A percentile compares a stretch with the other conserved stretches of the same genome.
Evolutionary conservation across 352 stramenopile species (phyloP).

Genomic region (Phytophthora fragariaefolia): DNA sequence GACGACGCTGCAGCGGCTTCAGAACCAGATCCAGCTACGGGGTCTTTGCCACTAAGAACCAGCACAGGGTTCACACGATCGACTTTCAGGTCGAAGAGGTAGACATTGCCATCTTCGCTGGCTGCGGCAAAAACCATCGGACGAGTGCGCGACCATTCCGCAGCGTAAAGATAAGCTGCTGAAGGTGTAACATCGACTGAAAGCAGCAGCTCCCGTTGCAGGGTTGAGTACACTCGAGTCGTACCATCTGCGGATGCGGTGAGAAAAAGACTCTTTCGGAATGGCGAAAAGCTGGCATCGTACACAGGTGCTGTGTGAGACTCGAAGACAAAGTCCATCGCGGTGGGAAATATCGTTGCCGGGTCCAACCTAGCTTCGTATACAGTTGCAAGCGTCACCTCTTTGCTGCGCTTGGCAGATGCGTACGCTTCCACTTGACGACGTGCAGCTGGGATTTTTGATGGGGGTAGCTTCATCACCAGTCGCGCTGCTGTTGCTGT

Average conservation of each 20-base stretch:
- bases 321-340: constrained; percentile 82
- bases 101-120: constrained; percentile 74
- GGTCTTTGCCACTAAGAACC: constrained; percentile 51
- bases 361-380: constrained; percentile 81
- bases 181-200: constrained; percentile 72
- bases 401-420: constrained; percentile 63
- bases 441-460: constrained; percentile 52
- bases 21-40: constrained; percentile 14
- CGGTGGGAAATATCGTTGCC: constrained; percentile 60
- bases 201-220: constrained; percentile 67
- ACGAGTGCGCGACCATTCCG: constrained; percentile 78
- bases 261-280: constrained; percentile 83
- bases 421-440: constrained; percentile 76
- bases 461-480: constrained; percentile 58
- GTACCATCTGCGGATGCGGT: constrained; percentile 82
- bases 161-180: constrained; percentile 74
- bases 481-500: constrained; percentile 67
- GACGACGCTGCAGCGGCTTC: constrained; percentile 16
- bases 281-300: constrained; percentile 82
- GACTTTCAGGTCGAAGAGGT: constrained; percentile 78
- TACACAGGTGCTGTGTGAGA: constrained; percentile 80
- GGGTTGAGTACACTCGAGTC: constrained; percentile 75
- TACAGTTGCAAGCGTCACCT: constrained; percentile 73
- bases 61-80: constrained; percentile 54
- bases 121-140: constrained; percentile 79